Evolutionary conservation across 768 basidiomycete genomes (phyloP).

Genomic region (Podaxis sp.): DNA sequence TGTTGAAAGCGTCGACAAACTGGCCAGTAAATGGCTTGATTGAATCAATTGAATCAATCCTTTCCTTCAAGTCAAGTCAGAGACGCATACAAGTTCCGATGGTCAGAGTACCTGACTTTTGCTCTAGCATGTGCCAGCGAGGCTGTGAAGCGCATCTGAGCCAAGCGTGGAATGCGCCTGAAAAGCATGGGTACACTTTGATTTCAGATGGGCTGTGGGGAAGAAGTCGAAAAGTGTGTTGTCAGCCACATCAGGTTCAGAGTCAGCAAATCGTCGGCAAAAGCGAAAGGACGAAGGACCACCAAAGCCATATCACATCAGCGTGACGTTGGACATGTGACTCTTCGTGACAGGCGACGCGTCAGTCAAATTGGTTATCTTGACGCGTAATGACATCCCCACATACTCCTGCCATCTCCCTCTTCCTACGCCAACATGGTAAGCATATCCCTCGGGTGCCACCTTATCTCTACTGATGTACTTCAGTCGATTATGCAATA

Average conservation of each 20-base stretch:
- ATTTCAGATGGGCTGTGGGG: not conserved
- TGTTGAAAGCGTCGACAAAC: conserved; percentile 61
- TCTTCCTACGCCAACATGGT: conserved; percentile 34
- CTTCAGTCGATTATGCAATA: conserved; percentile 82
- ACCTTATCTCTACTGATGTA: conserved; percentile 12
- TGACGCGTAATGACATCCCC: conserved; percentile 16
- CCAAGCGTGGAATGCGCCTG: not conserved
- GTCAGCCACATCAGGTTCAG: conserved; percentile 1
- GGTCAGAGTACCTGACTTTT: conserved; percentile 5
- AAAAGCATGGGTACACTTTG: not conserved
- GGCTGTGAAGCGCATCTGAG: not conserved
- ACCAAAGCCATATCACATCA: not conserved
- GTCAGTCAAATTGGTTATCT: conserved; percentile 28
- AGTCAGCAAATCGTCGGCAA: too few relatives aligned
- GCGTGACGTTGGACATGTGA: conserved; percentile 15
- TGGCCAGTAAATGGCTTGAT: conserved; percentile 42
- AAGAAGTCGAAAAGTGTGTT: not conserved
- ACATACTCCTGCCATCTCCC: conserved; percentile 11
- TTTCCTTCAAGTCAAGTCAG: conserved; percentile 35
- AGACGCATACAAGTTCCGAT: not conserved
- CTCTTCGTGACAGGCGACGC: conserved; percentile 33
- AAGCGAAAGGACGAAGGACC: not conserved
- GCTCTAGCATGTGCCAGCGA: conserved; percentile 6
- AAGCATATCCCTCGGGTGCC: conserved; percentile 8
- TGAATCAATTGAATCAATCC: conserved; percentile 51